A percentile compares a stretch with the other conserved stretches of the same genome.
These are phyloP conservation scores for Candida wancherniae DNA, from an alignment of 805 yeast genomes.

Conservation along the genomic window DNA sequence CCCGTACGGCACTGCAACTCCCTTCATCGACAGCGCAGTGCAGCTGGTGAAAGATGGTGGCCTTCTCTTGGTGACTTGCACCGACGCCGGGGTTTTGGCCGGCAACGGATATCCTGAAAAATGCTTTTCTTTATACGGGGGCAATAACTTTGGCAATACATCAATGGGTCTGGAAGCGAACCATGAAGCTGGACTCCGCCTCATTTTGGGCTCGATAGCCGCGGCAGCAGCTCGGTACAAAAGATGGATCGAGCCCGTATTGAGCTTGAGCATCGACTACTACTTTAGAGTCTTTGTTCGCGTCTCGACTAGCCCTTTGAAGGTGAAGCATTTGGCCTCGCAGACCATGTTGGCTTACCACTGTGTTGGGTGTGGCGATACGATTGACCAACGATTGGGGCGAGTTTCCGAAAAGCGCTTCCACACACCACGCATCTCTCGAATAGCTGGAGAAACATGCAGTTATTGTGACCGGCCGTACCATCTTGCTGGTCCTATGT, in stretches of 20 bases:
- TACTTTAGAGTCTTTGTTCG: constrained; percentile 83
- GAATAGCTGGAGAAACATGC: constrained; percentile 63
- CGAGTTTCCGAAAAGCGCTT: constrained; percentile 48
- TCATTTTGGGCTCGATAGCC: constrained; percentile 73
- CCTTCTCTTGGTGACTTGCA: constrained; percentile 83
- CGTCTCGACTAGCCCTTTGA: constrained; percentile 71
- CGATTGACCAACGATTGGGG: constrained; percentile 71
- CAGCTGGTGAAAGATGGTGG: constrained; percentile 85
- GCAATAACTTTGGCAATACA: constrained; percentile 70
- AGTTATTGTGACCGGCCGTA: constrained; percentile 61
- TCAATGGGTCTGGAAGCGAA: constrained; percentile 58
- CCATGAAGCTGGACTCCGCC: constrained; percentile 88
- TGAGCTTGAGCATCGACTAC: constrained; percentile 85
- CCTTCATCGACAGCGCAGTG: constrained; percentile 88
- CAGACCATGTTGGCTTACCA: constrained; percentile 73
- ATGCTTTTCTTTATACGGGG: constrained; percentile 93
- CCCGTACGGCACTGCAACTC: constrained; percentile 97
- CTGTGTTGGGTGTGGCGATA: constrained; percentile 84
- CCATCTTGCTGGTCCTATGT: constrained; percentile 95
- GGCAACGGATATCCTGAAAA: constrained; percentile 97
- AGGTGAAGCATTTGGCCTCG: constrained; percentile 74
- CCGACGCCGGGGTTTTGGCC: constrained; percentile 92
- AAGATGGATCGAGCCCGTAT: constrained; percentile 78
- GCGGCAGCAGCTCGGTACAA: constrained; percentile 87
- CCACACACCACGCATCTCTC: constrained; percentile 50